Conservation (phyloP, 2,329 filamentous ascomycete genomes). For the Beauveria medogensis region DNA sequence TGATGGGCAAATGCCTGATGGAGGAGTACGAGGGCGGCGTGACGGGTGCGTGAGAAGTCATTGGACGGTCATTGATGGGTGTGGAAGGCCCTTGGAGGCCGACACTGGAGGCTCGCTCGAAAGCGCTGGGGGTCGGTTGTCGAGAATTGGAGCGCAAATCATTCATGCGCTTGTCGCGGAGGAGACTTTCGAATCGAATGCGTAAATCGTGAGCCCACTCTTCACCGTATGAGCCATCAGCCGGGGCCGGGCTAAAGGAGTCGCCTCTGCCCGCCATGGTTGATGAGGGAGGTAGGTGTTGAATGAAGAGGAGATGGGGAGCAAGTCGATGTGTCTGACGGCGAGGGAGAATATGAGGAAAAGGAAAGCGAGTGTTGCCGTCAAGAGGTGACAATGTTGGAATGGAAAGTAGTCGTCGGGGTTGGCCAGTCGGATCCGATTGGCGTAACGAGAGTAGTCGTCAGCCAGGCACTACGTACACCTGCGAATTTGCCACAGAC, state of each 20-base stretch:
- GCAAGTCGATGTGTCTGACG: not conserved
- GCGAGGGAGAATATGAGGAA: slow-evolving; percentile 6
- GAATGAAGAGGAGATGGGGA: not conserved
- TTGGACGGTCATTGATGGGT: slow-evolving; percentile 34
- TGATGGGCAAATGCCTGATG: slow-evolving; percentile 42
- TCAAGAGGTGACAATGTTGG: slow-evolving; percentile 3
- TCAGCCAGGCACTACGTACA: slow-evolving; percentile 14
- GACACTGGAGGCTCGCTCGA: slow-evolving; percentile 42
- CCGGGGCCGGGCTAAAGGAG: slow-evolving; percentile 23
- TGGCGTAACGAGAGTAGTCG: slow-evolving; percentile 9
- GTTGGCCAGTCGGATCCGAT: slow-evolving; percentile 5
- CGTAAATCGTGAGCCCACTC: slow-evolving; percentile 72
- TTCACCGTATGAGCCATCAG: slow-evolving; percentile 49
- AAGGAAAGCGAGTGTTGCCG: slow-evolving; percentile 2
- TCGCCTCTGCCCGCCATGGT: slow-evolving; percentile 32
- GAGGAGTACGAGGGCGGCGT: slow-evolving; percentile 42
- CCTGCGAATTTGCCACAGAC: slow-evolving; percentile 15
- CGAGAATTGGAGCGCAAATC: slow-evolving; percentile 52
- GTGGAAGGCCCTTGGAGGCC: slow-evolving; percentile 33
- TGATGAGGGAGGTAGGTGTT: slow-evolving; percentile 3
- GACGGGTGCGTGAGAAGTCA: slow-evolving; percentile 36
- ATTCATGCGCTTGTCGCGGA: slow-evolving; percentile 81
- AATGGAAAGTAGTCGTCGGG: slow-evolving; percentile 1
- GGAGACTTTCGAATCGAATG: slow-evolving; percentile 75
- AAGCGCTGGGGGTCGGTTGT: slow-evolving; percentile 48